phyloP scores from a whole-genome alignment of 768 basidiomycete species.

The Pholiota microspora region DNA sequence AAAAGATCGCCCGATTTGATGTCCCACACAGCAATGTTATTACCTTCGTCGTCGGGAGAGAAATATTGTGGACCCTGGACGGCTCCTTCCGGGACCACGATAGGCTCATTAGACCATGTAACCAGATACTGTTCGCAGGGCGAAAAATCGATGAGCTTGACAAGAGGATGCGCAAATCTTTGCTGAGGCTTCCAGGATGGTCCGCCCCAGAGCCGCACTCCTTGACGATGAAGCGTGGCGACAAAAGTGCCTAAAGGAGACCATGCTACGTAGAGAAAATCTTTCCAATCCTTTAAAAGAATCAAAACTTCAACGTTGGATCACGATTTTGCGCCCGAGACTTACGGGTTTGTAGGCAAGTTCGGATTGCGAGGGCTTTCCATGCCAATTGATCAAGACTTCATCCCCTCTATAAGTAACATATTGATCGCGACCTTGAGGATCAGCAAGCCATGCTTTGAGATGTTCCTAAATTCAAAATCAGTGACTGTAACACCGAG shows the following conservation, averaged over 20 bases:
- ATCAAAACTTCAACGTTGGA: constrained; percentile 5
- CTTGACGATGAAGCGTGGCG: constrained; percentile 91
- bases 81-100: constrained; percentile 79
- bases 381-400: constrained; percentile 90
- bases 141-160: constrained; percentile 96
- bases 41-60: constrained; percentile 93
- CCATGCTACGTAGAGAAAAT: constrained; percentile 92
- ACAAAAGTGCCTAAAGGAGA: constrained; percentile 95
- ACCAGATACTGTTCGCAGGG: constrained; percentile 95
- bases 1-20: constrained; percentile 90
- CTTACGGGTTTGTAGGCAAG: constrained; percentile 75
- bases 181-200: constrained; percentile 84
- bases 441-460: constrained; percentile 91
- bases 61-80: constrained; percentile 83
- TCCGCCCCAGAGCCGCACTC: constrained; percentile 95
- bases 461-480: constrained; percentile 76
- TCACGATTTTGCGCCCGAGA: too few species aligned
- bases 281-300: constrained; percentile 81
- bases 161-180: constrained; percentile 92
- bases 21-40: constrained; percentile 98
- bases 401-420: constrained; percentile 92
- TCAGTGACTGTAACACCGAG: background rate
- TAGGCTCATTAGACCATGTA: constrained; percentile 96
- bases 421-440: constrained; percentile 93
- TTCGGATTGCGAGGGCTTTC: constrained; percentile 85